phyloP scores from a whole-genome alignment of 129 eudicot genomes.

The Dittrichia graveolens region DNA sequence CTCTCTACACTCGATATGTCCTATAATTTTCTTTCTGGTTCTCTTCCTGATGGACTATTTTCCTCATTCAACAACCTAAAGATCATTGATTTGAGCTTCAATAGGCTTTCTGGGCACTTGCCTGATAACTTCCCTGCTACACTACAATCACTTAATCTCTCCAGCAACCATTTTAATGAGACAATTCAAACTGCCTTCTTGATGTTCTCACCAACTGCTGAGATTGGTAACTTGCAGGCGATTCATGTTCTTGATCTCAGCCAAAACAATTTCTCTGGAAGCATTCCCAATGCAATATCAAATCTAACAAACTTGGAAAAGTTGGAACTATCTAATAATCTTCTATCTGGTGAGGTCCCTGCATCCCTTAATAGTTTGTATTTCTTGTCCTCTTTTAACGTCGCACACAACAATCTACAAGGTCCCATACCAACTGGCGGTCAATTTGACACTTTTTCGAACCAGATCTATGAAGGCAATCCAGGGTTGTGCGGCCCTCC shows the following conservation, averaged over 20 bases:
- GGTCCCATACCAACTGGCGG: neutral
- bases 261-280: neutral
- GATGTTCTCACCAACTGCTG: too few species aligned
- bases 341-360: neutral
- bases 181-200: too few species aligned
- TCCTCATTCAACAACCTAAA: neutral
- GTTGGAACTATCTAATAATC: neutral
- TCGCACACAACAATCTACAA: neutral
- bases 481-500: neutral
- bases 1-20: conserved; percentile 59
- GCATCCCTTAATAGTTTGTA: neutral
- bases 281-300: neutral
- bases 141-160: conserved; percentile 21
- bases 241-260: too few species aligned
- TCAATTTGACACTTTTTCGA: neutral
- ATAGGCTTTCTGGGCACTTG: conserved; percentile 42
- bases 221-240: too few species aligned
- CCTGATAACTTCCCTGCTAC: conserved; percentile 1
- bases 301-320: neutral
- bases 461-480: neutral
- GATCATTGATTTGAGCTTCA: conserved; percentile 48
- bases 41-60: conserved; percentile 32
- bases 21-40: conserved; percentile 43
- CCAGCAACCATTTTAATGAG: too few species aligned
- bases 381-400: neutral